Base-by-base conservation (phyloP, 2,329 filamentous ascomycete species). In the Ramularia endophylla region DNA sequence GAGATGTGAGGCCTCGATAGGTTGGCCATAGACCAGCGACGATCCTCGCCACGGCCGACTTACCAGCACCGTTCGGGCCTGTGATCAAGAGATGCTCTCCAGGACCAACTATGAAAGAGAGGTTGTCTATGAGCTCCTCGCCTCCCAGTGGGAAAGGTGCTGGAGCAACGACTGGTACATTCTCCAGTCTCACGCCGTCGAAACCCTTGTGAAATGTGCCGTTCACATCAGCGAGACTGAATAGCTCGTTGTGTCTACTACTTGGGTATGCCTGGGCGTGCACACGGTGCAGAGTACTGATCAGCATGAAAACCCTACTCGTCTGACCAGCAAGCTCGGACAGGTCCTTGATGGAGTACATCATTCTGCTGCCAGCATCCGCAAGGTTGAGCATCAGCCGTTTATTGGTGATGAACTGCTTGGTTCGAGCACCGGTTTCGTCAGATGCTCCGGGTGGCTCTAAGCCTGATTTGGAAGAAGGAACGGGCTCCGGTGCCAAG, bases 341-440 rank as follows among this genome's bases (percentile, higher is more conserved):
- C 27, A 98, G 78, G 59, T 98, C 94, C 67, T 98, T 98, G 72
- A 98, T 94, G 48, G 86, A 92, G 71, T 98, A 98, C 92, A 98
- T 98, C 87, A 98, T 95, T 34, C 92, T 79, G 18, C 90, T 90
- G 44, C 92, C 92, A 2, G 92, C 92, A 65, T 98, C 92, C 8
- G 92, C 92, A 27, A 98, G 77, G 12, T 90, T 97, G 22, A 98
- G 77, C 92, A 98, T 97, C 28, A 98, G 81, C 4, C 92, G 81
- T 66, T 98, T 97, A 69, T 98, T 98, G 9, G 92, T 98, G 66
- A 98, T 95, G 66, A 98, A 98, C 25, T 94, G 87, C 68, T 94
- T 92, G 87, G 97, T 98, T 29, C 94, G 86, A 42, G 83, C 81
- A 34, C 85, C 59, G 27, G 52, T 55, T 31, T 42, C 43, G 36